A percentile compares a stretch with the other conserved stretches of the same genome.
Conservation (phyloP, 2,329 filamentous ascomycete species). For the Cercospora sp. region DNA sequence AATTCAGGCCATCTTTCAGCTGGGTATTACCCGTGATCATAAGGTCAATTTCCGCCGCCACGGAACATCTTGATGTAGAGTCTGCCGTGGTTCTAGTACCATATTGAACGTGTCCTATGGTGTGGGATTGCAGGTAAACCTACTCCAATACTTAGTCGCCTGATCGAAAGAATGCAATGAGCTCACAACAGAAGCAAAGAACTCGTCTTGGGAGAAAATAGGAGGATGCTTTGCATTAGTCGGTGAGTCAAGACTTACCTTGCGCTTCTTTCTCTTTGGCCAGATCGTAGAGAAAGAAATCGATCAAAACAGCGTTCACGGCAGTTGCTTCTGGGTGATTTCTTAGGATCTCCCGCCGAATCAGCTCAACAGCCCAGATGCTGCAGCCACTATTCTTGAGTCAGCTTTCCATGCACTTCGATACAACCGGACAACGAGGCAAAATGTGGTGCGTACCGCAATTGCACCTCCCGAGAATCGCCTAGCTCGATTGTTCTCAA, state of each 20-base stretch:
- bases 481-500: conserved; percentile 69
- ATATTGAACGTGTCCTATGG: conserved; percentile 24
- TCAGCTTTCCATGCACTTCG: conserved; percentile 12
- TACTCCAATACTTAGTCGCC: conserved; percentile 21
- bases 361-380: conserved; percentile 93
- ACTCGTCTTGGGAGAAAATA: background rate
- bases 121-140: conserved; percentile 24
- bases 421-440: background rate
- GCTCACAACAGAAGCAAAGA: background rate
- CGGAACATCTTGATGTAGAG: background rate
- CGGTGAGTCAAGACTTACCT: conserved; percentile 35
- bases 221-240: background rate
- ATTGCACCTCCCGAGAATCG: conserved; percentile 77
- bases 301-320: conserved; percentile 87
- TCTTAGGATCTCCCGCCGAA: conserved; percentile 74
- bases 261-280: conserved; percentile 77
- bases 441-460: conserved; percentile 52
- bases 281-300: conserved; percentile 95
- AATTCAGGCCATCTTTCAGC: background rate
- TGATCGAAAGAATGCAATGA: conserved; percentile 9
- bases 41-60: background rate
- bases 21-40: background rate
- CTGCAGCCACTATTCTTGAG: conserved; percentile 64
- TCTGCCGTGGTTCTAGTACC: conserved; percentile 17
- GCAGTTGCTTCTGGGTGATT: conserved; percentile 65